These are phyloP conservation scores for Fomitiporia mediterranea DNA, from an alignment of 1,284 basidiomycete species.

Conservation along the genomic window DNA sequence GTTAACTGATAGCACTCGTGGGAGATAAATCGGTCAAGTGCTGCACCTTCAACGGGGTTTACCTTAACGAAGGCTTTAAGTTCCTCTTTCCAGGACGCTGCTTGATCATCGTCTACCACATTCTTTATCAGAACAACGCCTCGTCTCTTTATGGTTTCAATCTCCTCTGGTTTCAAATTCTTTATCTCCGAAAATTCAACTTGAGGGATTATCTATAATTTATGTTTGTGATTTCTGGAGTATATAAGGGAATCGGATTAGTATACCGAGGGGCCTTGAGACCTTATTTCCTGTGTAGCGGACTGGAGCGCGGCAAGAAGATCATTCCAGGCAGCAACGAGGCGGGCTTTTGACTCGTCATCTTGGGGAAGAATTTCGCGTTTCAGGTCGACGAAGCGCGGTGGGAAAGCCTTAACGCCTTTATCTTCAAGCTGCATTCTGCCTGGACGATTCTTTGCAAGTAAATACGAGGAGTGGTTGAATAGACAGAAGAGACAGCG, in stretches of 20 bases:
- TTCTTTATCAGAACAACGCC: conserved; percentile 59
- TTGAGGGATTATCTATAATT: conserved; percentile 50
- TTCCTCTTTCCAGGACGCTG: conserved; percentile 51
- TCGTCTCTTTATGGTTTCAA: conserved; percentile 48
- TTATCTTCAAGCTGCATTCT: conserved; percentile 1
- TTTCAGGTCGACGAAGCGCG: conserved; percentile 50
- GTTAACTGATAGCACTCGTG: neutral
- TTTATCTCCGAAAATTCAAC: conserved; percentile 52
- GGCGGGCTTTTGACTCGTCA: conserved; percentile 46
- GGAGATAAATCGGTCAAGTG: neutral
- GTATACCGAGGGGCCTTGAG: conserved; percentile 44
- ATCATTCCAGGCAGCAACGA: conserved; percentile 54
- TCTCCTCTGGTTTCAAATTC: conserved; percentile 40
- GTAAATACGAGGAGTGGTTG: too few species aligned
- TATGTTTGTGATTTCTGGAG: neutral
- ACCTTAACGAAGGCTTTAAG: conserved; percentile 51
- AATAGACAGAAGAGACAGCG: neutral
- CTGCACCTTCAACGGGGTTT: conserved; percentile 51
- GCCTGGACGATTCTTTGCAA: too few species aligned
- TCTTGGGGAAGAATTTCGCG: conserved; percentile 44
- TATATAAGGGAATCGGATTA: neutral
- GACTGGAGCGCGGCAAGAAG: conserved; percentile 47
- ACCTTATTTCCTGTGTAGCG: conserved; percentile 40
- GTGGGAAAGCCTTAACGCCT: conserved; percentile 1
- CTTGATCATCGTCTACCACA: conserved; percentile 54